Evolutionary conservation across 495 filamentous ascomycete genomes (phyloP), one percentile per base, ranked within the genome.

Genomic region (Penicillium steckii): DNA sequence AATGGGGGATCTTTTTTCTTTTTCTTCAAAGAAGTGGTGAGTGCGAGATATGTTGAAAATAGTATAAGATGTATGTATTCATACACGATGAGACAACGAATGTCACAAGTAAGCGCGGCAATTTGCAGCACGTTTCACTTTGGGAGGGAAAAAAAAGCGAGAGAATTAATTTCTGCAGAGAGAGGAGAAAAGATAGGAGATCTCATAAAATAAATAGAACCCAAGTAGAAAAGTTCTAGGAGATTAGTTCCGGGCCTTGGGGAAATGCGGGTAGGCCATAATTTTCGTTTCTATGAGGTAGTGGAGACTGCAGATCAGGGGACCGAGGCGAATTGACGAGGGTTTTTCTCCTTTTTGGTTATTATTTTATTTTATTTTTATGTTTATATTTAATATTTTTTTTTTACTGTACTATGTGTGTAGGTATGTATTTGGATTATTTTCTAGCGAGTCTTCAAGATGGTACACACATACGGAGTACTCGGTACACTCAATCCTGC

Each of bases 91-190:
- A 55, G 45, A 55, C 48, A 44, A 19, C 44, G 23, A 45, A 49
- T 51, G 61, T 54, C 41, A 53, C 61, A 62, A n/a, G 59, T 47
- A 57, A 44, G 61, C 54, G 54, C 54, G 37, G 35, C 12, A 41
- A 25, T 42, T 22, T 33, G 26, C 38, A 44, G 46, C 15, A 19
- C 22, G 46, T 37, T 48, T 37, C 46, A 48, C 46, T 9, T 1
- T 24, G 8, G 43, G 43, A 10, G 9, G 27, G 2, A 37, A 18
- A 15, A 37, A n/a, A 1, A 46, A 58, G 30, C 38, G 49, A 45
- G 40, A 33, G 41, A 45, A 53, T 24, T 22, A 15, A 41, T 26
- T 22, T 13, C 12, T 15, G 25, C 13, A 18, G 21, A 27, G 22
- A 13, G 38, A 26, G 13, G 12, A n/a, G 25, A 9, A 6, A 5